Evolutionary conservation across 805 yeast species (phyloP).

Genomic region (Phaffomyces antillensis): DNA sequence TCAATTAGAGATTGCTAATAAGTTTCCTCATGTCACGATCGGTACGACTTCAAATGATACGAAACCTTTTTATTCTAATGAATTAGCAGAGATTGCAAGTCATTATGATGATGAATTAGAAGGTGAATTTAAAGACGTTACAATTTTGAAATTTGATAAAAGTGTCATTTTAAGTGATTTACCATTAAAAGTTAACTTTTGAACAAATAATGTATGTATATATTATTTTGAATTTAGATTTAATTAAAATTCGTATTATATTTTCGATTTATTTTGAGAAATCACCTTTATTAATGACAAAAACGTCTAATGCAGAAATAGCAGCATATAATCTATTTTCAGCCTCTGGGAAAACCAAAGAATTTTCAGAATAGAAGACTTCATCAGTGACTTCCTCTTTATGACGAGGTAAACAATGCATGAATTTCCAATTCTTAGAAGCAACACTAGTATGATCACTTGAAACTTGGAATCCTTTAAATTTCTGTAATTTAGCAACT

Average conservation of each 20-base stretch:
- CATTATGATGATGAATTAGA: constrained; percentile 10
- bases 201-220: too few species aligned
- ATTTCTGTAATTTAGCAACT: constrained; percentile 63
- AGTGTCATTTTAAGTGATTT: background rate
- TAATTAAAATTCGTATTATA: too few species aligned
- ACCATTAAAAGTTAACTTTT: constrained; percentile 16
- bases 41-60: constrained; percentile 45
- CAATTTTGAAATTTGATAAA: too few species aligned
- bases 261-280: constrained; percentile 24
- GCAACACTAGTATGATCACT: constrained; percentile 52
- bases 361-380: constrained; percentile 76
- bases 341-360: constrained; percentile 91
- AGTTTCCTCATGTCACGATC: constrained; percentile 63
- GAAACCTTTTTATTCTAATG: constrained; percentile 49
- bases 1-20: constrained; percentile 31
- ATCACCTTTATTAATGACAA: constrained; percentile 78
- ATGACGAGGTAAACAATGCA: constrained; percentile 98
- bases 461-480: constrained; percentile 81
- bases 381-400: constrained; percentile 91
- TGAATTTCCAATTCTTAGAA: constrained; percentile 76
- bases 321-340: constrained; percentile 96
- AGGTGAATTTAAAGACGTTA: constrained; percentile 3
- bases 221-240: too few species aligned
- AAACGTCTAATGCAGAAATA: constrained; percentile 85
- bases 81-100: constrained; percentile 21